phyloP scores from a whole-genome alignment of 2,329 filamentous ascomycete species.

The Diaporthe sp. region DNA sequence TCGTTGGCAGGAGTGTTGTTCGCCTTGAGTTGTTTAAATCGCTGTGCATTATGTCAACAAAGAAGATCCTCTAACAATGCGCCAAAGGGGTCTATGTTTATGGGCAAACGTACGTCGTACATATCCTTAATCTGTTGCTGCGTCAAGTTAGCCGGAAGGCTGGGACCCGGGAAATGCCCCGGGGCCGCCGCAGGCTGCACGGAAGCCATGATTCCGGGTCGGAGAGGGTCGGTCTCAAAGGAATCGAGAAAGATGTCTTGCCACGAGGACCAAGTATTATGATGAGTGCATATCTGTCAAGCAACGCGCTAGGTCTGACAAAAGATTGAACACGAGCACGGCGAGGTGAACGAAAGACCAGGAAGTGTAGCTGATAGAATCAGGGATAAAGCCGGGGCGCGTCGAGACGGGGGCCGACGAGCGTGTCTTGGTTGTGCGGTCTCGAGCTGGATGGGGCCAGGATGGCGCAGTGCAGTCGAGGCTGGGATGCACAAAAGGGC shows the following conservation, averaged over 20 bases:
- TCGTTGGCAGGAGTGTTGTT: conserved; percentile 83
- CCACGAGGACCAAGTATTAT: conserved; percentile 40
- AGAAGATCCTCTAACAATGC: background rate
- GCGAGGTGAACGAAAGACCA: conserved; percentile 14
- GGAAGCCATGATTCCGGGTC: conserved; percentile 75
- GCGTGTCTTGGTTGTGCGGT: conserved; percentile 26
- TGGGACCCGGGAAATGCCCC: conserved; percentile 71
- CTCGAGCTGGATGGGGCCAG: conserved; percentile 12
- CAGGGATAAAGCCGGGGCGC: conserved; percentile 24
- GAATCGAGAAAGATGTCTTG: conserved; percentile 38
- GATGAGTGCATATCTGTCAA: conserved; percentile 50
- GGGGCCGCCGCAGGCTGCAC: conserved; percentile 75
- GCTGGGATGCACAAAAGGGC: conserved; percentile 20
- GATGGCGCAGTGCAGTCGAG: conserved; percentile 3
- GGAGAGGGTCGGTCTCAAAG: conserved; percentile 32
- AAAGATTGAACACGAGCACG: conserved; percentile 6
- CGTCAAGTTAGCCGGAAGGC: conserved; percentile 74
- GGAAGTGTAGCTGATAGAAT: conserved; percentile 26
- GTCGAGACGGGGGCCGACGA: conserved; percentile 26
- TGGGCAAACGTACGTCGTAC: conserved; percentile 64
- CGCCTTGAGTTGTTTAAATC: conserved; percentile 89
- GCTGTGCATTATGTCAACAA: conserved; percentile 66
- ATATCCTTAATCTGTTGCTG: conserved; percentile 83
- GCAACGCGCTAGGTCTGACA: conserved; percentile 25
- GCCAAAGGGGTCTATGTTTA: background rate